Conservation (phyloP, 441 rosid species). For the Pelargonium citronellum region DNA sequence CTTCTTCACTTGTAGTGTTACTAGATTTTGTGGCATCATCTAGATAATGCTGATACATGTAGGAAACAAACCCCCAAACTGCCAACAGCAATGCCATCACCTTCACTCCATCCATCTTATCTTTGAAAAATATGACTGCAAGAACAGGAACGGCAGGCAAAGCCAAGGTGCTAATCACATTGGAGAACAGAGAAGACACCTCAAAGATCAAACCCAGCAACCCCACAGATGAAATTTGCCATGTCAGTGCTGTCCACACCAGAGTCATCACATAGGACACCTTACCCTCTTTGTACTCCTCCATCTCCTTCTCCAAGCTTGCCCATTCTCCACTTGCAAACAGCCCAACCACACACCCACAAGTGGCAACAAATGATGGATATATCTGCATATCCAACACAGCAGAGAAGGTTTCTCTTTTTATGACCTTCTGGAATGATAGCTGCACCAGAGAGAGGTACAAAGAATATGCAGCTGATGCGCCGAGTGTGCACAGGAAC, state of each 20-base stretch:
- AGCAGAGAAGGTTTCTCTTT: conserved; percentile 35
- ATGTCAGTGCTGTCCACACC: conserved; percentile 43
- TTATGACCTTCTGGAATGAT: conserved; percentile 42
- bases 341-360: conserved; percentile 39
- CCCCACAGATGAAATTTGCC: conserved; percentile 47
- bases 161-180: conserved; percentile 39
- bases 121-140: conserved; percentile 41
- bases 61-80: conserved; percentile 49
- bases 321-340: conserved; percentile 55
- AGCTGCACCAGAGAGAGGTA: conserved; percentile 46
- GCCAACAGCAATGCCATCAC: conserved; percentile 45
- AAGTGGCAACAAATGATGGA: conserved; percentile 40
- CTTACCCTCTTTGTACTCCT: conserved; percentile 27
- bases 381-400: conserved; percentile 46
- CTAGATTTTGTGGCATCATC: conserved; percentile 28
- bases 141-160: conserved; percentile 45
- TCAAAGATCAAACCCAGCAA: conserved; percentile 42
- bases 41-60: conserved; percentile 44
- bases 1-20: not conserved
- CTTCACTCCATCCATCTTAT: conserved; percentile 48
- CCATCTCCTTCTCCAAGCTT: conserved; percentile 34
- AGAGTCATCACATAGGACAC: conserved; percentile 43
- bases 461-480: conserved; percentile 43
- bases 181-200: conserved; percentile 49
- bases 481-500: conserved; percentile 42